These are phyloP conservation scores for sorghum (Sorghum bicolor) DNA, from an alignment of 176 grass and related monocot genomes.

Conservation along the genomic window DNA sequence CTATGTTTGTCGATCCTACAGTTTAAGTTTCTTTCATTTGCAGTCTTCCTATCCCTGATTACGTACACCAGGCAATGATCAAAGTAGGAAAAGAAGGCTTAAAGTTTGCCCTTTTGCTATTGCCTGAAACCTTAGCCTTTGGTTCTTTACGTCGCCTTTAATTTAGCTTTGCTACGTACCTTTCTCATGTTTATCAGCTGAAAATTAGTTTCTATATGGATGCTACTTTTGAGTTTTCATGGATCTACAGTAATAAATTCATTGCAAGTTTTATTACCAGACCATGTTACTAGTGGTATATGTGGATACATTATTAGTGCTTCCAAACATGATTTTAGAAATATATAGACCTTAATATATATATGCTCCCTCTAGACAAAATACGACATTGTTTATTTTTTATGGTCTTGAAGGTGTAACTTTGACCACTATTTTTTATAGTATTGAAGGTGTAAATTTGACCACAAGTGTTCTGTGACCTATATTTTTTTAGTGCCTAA, in stretches of 20 bases:
- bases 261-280: background rate
- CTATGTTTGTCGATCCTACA: conserved; percentile 39
- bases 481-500: background rate
- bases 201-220: background rate
- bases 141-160: conserved; percentile 52
- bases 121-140: conserved; percentile 40
- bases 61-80: conserved; percentile 52
- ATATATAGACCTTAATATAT: background rate
- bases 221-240: background rate
- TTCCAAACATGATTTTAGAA: background rate
- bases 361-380: background rate
- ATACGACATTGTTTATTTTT: background rate
- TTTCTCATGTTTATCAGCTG: conserved; percentile 33
- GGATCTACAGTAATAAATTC: background rate
- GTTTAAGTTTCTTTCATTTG: conserved; percentile 28
- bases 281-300: background rate
- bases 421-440: no score
- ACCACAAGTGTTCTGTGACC: background rate
- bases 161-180: conserved; percentile 28
- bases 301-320: background rate
- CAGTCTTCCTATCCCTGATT: conserved; percentile 30
- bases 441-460: background rate
- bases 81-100: conserved; percentile 45
- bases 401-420: background rate
- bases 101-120: conserved; percentile 46